Conservation (phyloP, 306 rosid genomes). For the Medicago lupulina region DNA sequence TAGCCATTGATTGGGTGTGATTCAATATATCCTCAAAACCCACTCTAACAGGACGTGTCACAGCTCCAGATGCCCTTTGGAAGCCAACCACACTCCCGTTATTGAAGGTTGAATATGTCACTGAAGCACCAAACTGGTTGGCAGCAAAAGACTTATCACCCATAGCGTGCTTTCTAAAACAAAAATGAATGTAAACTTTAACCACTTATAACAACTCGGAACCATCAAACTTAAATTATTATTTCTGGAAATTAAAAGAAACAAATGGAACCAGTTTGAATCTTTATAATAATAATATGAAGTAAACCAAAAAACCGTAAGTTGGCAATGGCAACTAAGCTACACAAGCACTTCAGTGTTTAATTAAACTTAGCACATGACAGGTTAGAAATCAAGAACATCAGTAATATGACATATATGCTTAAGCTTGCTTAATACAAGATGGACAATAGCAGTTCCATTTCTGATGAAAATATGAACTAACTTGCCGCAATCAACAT, state of each 20-base stretch:
- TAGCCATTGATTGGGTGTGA: constrained; percentile 55
- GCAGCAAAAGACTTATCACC: constrained; percentile 89
- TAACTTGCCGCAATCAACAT: not conserved
- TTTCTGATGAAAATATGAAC: constrained; percentile 2
- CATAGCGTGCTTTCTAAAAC: constrained; percentile 80
- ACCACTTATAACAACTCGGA: constrained; percentile 51
- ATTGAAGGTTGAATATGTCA: constrained; percentile 65
- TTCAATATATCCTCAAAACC: constrained; percentile 76
- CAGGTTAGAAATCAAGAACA: constrained; percentile 6
- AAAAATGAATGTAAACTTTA: constrained; percentile 59
- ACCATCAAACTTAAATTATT: constrained; percentile 41
- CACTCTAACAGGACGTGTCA: constrained; percentile 66
- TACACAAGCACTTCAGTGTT: constrained; percentile 22
- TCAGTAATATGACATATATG: constrained; percentile 32
- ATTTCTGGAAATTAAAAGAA: constrained; percentile 33
- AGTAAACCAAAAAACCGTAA: constrained; percentile 12
- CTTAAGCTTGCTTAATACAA: constrained; percentile 14
- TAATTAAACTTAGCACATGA: constrained; percentile 21
- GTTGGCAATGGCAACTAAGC: constrained; percentile 33
- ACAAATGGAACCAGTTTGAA: constrained; percentile 20
- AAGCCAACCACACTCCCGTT: constrained; percentile 67
- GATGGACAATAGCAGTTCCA: not conserved
- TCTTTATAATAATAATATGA: constrained; percentile 1
- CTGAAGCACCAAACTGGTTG: constrained; percentile 75
- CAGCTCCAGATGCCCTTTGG: constrained; percentile 65